These are phyloP conservation scores for Aspergillus uvarum DNA, from an alignment of 2,329 filamentous ascomycete genomes.

Conservation along the genomic window DNA sequence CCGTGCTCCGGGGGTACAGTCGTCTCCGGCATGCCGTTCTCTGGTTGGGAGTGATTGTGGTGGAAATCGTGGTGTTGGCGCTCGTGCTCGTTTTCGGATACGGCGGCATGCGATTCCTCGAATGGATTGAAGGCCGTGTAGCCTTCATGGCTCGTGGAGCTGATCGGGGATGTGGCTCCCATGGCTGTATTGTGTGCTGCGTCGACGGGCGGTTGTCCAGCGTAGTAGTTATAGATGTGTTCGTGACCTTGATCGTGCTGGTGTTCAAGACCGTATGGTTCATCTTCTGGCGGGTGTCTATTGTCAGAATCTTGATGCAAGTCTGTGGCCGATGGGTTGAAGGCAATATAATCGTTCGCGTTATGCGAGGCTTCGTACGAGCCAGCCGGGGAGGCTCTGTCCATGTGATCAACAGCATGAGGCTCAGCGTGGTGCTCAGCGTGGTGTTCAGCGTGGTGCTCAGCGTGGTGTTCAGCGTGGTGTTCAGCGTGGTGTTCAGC, in stretches of 20 bases:
- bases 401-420: background rate
- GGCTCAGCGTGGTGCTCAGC: background rate
- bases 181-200: background rate
- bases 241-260: background rate
- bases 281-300: background rate
- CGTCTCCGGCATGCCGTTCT: background rate
- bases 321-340: background rate
- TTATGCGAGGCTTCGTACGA: background rate
- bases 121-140: conserved; percentile 7
- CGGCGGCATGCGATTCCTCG: background rate
- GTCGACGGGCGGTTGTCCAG: background rate
- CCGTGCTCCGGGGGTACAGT: background rate
- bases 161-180: conserved; percentile 8
- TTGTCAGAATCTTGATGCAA: background rate
- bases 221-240: background rate
- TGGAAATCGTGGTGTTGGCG: background rate
- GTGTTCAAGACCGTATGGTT: background rate
- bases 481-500: background rate
- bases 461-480: background rate
- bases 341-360: background rate
- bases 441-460: background rate
- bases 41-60: background rate
- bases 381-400: background rate
- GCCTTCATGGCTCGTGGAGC: background rate
- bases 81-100: background rate